Evolutionary conservation across 345 rosid species (phyloP), one percentile per base, ranked within the genome.

Genomic region (Erysimum cheiranthoides): DNA sequence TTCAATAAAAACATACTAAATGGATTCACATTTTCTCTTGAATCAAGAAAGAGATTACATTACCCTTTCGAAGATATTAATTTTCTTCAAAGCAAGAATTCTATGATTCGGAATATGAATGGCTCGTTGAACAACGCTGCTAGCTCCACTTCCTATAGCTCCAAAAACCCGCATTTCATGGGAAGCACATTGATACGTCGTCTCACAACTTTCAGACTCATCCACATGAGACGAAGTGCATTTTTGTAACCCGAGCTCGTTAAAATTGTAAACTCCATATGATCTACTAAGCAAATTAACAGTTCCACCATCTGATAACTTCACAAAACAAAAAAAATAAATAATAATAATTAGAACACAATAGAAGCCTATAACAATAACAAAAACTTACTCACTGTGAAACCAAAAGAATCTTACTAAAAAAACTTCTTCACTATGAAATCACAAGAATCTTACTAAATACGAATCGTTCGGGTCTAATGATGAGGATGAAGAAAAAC

Each of bases 101-200:
- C 89, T 83, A 52, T 94, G 96, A 13, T 85, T 85, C 3, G 98
- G 98, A 50, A 94, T 85, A 79, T 92, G 98, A 70, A 94, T 85
- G 73, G 97, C 98, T 75, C 98, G 89, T 82, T 88, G 98, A 78
- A 94, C 98, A 67, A 94, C 95, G 45, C 98, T 94, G 80, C 98
- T 94, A 25, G 98, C 98, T 46, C 97, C 97, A 59, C 92, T 92
- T 27, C 98, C 97, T 54, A 94, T 94, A 56, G 97, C 90, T 71
- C 98, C 98, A 62, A 87, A 94, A 69, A 86, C 80, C 68, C 91
- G 81, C 98, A 94, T 94, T 82, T 94, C 98, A 56, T 86, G 82
- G 7, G 98, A 94, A 62, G 97, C 98, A 86, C 97, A 92, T 53
- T 79, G 84, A 75, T 89, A 94, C 0, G 92, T 92, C 49, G 88